Evolutionary conservation across 108 stramenopile genomes (phyloP), one percentile per base, ranked within the genome.

Genomic region (Licmophora abbreviata): DNA sequence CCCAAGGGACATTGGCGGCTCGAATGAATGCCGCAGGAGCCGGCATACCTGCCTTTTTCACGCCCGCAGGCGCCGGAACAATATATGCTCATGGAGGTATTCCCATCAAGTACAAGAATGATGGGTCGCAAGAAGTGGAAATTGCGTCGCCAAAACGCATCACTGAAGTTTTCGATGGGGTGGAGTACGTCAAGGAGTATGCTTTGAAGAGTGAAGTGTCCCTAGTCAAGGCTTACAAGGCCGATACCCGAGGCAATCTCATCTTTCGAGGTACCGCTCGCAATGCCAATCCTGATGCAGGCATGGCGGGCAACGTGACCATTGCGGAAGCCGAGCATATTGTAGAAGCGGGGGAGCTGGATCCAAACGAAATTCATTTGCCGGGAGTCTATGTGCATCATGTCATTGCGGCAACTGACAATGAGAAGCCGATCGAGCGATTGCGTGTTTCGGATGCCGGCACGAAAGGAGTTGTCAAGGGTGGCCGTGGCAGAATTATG

Each of bases 241-340:
- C 84, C 0, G 95, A 95, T 66, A 91, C 87, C 17, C 63, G 71
- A 32, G 95, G 95, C n/a, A 95, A 95, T 65, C 59, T 95, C n/a
- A 59, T 93, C 36, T 95, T 92, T 68, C 41, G 81, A 26, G 86
- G 87, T 15, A 93, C 95, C 27, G 77, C 92, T 8, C 76, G 57
- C 44, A 95, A 95, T 83, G 64, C 86, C 46, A 95, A 95, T 63
- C 88, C 95, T 7, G 95, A 93, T 57, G 70, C 65, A 51, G 95
- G n/a, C 8, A 89, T 90, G 63, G 88, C 95, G 24, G 95, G 81
- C 32, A 79, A 66, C 40, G 61, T 93, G 20, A 70, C 68, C 29
- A 77, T 95, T 35, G 94, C 77, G 17, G 95, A 95, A 63, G 95
- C 86, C 5, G 95, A 95, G 80, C 69, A 60, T 18, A 85, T 95